Base-by-base conservation (phyloP, 139 green algal species). In the Deuterostichococcus epilithicus region DNA sequence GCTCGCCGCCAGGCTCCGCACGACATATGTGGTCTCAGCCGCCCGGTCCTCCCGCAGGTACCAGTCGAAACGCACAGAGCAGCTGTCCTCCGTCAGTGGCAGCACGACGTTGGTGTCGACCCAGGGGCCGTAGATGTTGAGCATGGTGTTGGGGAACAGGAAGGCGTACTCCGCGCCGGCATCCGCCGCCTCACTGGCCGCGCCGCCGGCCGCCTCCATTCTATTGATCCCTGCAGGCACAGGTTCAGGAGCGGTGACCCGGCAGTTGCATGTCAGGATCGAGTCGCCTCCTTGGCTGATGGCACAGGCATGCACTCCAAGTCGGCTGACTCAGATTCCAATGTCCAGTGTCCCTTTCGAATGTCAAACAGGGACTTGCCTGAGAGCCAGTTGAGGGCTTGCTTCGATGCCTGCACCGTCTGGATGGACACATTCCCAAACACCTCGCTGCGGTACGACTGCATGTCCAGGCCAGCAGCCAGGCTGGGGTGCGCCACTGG, bases 81-180 rank as follows among this genome's bases (percentile, higher is more conserved):
- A 92, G 26, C 34, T 63, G 59, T 87, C 65, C 1, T 63, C 28
- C 5, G 39, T 69, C 0, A 65, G 47, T 0, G 88, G 88, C 5
- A 83, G 3, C 30, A 90, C 85, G 8, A 86, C 35, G 72, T 90
- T 92, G 18, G 74, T 84, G 68, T 92, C 88, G 73, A 92, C 66
- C 82, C 84, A 90, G 1, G 77, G 78, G 3, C 87, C 88, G 45
- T 92, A 92, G 23, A 82, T 69, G 68, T 92, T 93, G 47, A 91
- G 45, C 84, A 91, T 89, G 13, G 90, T 25, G 65, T 90, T 90
- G n/a, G 89, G 89, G 33, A 86, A 91, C 0, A 91, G 20, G 37
- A 90, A 93, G 4, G 79, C 67, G 66, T 92, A 93, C 1, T 69
- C 81, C 26, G 86, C 77, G 60, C 74, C 59, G 4, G 33, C 39